These are phyloP conservation scores for Sextonia rubra DNA, from an alignment of 164 flowering plant species.

Conservation along the genomic window DNA sequence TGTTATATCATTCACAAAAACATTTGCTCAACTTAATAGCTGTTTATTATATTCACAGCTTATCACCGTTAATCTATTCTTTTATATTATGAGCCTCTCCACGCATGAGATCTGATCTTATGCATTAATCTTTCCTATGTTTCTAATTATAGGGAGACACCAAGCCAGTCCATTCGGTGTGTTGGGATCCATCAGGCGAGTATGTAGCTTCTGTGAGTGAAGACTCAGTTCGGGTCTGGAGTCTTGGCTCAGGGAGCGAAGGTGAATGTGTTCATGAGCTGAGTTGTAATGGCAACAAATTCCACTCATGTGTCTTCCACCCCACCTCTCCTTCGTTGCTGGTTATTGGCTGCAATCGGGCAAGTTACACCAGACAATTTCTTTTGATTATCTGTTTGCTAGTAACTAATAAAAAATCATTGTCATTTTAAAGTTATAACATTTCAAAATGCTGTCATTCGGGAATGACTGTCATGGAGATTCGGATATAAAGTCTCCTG, in stretches of 20 bases:
- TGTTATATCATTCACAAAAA: not conserved
- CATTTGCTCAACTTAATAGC: not conserved
- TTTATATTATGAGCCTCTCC: not conserved
- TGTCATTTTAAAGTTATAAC: not conserved
- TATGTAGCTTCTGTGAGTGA: slow-evolving; percentile 69
- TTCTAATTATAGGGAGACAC: slow-evolving; percentile 53
- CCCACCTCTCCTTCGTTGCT: slow-evolving; percentile 49
- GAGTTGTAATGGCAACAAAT: slow-evolving; percentile 50
- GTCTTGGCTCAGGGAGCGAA: slow-evolving; percentile 46
- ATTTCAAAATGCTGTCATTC: not conserved
- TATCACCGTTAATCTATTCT: not conserved
- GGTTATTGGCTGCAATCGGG: slow-evolving; percentile 77
- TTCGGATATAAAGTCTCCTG: not conserved
- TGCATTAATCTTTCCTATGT: not conserved
- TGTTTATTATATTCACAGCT: too few relatives aligned
- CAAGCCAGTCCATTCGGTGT: slow-evolving; percentile 42
- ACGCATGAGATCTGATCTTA: not conserved
- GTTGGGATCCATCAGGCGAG: slow-evolving; percentile 80
- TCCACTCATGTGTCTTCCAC: slow-evolving; percentile 66
- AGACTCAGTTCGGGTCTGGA: slow-evolving; percentile 70
- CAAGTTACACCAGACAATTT: slow-evolving; percentile 18
- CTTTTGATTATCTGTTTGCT: not conserved
- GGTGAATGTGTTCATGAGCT: slow-evolving; percentile 65
- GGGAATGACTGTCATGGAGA: not conserved
- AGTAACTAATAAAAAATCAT: not conserved